phyloP scores from a whole-genome alignment of 108 stramenopile species.

The Ochromonas danica region DNA sequence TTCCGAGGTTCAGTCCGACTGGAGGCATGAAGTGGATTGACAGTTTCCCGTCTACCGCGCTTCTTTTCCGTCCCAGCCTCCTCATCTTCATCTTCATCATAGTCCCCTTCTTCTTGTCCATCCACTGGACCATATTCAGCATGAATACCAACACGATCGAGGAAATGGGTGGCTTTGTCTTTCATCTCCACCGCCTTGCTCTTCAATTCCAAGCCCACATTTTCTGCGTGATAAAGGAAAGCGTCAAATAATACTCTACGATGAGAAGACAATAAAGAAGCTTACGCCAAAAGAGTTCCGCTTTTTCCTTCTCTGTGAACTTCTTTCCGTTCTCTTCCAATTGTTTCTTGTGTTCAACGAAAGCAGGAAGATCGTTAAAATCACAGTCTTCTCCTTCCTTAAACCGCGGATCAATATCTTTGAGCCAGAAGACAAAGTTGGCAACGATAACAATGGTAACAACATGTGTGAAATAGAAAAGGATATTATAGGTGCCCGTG shows the following conservation, averaged over 20 bases:
- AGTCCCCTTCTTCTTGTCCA: no score
- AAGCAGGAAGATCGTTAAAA: background rate
- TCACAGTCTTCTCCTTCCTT: background rate
- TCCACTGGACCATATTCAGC: no score
- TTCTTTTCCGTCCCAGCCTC: no score
- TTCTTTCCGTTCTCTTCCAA: background rate
- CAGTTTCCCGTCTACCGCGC: no score
- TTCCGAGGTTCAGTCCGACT: no score
- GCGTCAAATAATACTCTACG: background rate
- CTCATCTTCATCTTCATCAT: no score
- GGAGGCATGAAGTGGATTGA: no score
- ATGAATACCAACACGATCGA: no score
- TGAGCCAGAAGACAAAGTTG: conserved; percentile 10
- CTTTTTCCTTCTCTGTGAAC: background rate
- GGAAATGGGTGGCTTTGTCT: background rate
- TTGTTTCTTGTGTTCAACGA: background rate
- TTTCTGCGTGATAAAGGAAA: no score
- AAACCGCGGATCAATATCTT: conserved; percentile 12
- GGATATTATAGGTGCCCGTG: background rate
- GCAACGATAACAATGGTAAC: conserved; percentile 12
- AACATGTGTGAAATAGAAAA: conserved; percentile 7
- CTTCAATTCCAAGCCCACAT: no score
- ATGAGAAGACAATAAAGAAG: no score
- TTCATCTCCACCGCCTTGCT: no score
- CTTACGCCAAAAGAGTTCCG: background rate